A percentile compares a stretch with the other conserved stretches of the same genome.
phyloP scores from a whole-genome alignment of 768 basidiomycete species.

The Boletus sp. region DNA sequence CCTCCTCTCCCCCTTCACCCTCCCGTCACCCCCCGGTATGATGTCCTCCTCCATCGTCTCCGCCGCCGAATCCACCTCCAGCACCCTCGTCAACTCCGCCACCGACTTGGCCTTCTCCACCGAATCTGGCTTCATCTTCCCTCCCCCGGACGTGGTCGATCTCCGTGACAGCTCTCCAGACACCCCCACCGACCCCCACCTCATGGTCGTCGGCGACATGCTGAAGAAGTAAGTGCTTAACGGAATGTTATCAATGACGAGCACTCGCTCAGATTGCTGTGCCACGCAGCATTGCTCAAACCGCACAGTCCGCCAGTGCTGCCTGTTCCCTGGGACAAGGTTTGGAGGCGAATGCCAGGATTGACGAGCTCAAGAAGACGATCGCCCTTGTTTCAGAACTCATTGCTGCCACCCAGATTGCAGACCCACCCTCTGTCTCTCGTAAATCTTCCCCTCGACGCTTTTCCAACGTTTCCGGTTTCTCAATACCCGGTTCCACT shows the following conservation, averaged over 20 bases:
- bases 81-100: conserved; percentile 7
- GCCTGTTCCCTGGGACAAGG: conserved; percentile 48
- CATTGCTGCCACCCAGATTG: conserved; percentile 44
- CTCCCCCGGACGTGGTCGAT: conserved; percentile 26
- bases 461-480: conserved; percentile 14
- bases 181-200: conserved; percentile 42
- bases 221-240: conserved; percentile 46
- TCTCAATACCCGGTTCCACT: conserved; percentile 42
- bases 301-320: conserved; percentile 55
- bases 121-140: conserved; percentile 26
- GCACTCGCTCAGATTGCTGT: conserved; percentile 17
- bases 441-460: conserved; percentile 30
- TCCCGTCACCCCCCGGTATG: not conserved
- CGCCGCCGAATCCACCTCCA: conserved; percentile 17
- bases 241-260: conserved; percentile 1
- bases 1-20: conserved; percentile 26
- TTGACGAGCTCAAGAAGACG: conserved; percentile 55
- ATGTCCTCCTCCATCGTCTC: not conserved
- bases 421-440: conserved; percentile 34
- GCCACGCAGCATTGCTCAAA: conserved; percentile 53
- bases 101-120: conserved; percentile 15
- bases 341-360: conserved; percentile 46
- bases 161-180: conserved; percentile 29
- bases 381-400: conserved; percentile 54
- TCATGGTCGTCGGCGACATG: conserved; percentile 50